Evolutionary conservation across 2,329 filamentous ascomycete species (phyloP).

Genomic region (Ceratocystis lukuohia): DNA sequence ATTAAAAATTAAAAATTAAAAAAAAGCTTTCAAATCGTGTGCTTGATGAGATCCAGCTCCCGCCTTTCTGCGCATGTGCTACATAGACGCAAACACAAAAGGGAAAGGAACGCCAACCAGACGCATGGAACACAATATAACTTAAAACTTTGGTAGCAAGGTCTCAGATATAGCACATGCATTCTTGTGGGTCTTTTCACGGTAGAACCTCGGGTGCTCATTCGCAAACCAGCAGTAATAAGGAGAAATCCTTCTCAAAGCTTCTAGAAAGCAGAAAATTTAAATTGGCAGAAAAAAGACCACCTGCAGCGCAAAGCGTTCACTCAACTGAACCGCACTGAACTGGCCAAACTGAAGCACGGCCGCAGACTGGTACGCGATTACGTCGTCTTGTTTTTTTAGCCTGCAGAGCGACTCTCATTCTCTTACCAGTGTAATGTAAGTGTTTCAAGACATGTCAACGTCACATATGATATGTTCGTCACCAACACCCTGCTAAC

Average conservation of each 20-base stretch:
- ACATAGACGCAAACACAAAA: background rate
- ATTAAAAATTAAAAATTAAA: background rate
- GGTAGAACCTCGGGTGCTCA: background rate
- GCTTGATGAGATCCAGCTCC: background rate
- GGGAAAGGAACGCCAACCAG: background rate
- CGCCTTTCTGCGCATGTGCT: background rate
- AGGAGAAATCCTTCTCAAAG: background rate
- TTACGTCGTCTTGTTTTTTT: too few relatives aligned
- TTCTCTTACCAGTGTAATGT: too few relatives aligned
- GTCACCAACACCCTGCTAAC: too few relatives aligned
- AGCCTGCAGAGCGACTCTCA: too few relatives aligned
- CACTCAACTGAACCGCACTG: background rate
- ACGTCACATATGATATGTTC: too few relatives aligned
- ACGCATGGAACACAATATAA: too few relatives aligned
- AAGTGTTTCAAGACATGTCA: too few relatives aligned
- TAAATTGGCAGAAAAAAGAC: background rate
- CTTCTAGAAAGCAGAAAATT: constrained; percentile 2
- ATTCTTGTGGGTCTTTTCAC: background rate
- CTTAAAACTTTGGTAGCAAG: background rate
- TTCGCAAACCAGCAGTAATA: background rate
- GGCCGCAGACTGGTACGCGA: too few relatives aligned
- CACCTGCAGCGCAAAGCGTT: background rate
- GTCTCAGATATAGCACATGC: background rate
- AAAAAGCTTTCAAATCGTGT: background rate
- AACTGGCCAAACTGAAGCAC: too few relatives aligned